Conservation (phyloP, 305 asterid genomes). For the Plantago lanceolata region DNA sequence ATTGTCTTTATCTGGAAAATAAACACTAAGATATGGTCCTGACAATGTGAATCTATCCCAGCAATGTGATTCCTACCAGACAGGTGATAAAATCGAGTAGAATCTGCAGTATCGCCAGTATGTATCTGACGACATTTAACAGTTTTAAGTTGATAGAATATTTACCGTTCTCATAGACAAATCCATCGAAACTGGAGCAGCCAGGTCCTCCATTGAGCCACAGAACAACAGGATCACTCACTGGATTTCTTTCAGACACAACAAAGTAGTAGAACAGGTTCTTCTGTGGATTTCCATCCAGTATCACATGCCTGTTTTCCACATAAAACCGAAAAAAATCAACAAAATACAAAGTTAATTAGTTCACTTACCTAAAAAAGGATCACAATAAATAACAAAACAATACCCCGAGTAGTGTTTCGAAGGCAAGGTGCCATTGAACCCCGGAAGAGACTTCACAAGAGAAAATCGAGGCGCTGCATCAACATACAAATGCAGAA, state of each 20-base stretch:
- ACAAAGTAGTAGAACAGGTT: conserved; percentile 58
- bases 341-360: neutral
- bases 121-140: neutral
- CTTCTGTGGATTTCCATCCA: conserved; percentile 35
- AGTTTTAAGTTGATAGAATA: neutral
- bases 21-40: neutral
- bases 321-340: too few species aligned
- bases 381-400: neutral
- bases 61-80: neutral
- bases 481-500: conserved; percentile 25
- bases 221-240: conserved; percentile 46
- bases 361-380: neutral
- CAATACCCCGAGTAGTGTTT: conserved; percentile 59
- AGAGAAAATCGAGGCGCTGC: conserved; percentile 43
- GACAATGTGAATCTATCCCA: neutral
- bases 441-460: conserved; percentile 48
- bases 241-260: conserved; percentile 44
- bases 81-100: neutral
- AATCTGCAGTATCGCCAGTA: neutral
- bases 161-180: conserved; percentile 36
- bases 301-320: conserved; percentile 38
- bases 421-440: conserved; percentile 51
- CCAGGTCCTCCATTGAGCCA: conserved; percentile 78
- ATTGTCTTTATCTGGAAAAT: neutral
- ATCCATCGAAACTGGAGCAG: conserved; percentile 73